phyloP scores from a whole-genome alignment of 495 filamentous ascomycete species.

The Neurospora sp. region DNA sequence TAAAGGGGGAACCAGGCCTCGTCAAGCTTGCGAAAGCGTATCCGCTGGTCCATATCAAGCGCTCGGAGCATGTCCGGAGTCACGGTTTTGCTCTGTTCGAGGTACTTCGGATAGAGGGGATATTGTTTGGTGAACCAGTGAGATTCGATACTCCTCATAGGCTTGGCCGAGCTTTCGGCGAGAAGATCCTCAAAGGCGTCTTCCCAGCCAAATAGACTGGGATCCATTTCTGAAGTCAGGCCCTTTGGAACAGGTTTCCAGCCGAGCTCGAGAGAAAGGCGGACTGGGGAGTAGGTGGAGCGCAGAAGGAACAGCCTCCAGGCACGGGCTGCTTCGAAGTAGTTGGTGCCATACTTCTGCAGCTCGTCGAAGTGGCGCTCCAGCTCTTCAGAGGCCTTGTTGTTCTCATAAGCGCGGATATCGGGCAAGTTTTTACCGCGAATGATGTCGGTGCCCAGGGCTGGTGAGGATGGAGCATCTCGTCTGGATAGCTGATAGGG shows the following conservation, averaged over 20 bases:
- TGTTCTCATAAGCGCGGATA: background rate
- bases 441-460: background rate
- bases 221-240: conserved; percentile 10
- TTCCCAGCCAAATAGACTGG: conserved; percentile 22
- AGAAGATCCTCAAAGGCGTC: conserved; percentile 36
- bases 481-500: background rate
- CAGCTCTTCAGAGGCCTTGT: background rate
- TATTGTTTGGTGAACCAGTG: conserved; percentile 1
- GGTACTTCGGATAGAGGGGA: background rate
- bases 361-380: conserved; percentile 5
- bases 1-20: conserved; percentile 10
- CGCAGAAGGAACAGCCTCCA: conserved; percentile 10
- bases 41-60: conserved; percentile 4
- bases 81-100: background rate
- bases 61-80: background rate
- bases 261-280: conserved; percentile 14
- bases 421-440: background rate
- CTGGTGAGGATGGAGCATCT: background rate
- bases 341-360: conserved; percentile 1
- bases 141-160: conserved; percentile 3
- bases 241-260: conserved; percentile 17
- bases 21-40: background rate
- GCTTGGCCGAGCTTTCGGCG: conserved; percentile 15
- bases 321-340: conserved; percentile 1
- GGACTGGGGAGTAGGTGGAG: conserved; percentile 28